phyloP scores from a whole-genome alignment of 257 asterid species.

The Fraxinus quadrangulata region DNA sequence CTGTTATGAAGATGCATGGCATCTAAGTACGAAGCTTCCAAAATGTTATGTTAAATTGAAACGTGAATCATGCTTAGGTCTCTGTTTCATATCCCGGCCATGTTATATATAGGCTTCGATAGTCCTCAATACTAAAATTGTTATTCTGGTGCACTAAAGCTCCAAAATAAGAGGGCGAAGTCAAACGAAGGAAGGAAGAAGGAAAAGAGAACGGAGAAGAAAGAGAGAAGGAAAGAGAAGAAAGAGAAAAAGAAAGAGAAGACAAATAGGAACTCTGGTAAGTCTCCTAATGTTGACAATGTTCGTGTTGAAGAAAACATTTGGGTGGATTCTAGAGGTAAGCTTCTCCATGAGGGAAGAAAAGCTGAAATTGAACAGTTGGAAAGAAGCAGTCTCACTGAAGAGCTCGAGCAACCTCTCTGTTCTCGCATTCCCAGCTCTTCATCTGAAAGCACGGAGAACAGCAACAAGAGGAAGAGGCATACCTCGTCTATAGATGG shows the following conservation, averaged over 20 bases:
- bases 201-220: constrained; percentile 35
- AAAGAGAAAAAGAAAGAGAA: constrained; percentile 31
- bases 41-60: not conserved
- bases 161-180: constrained; percentile 26
- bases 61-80: not conserved
- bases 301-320: constrained; percentile 4
- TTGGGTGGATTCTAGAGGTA: constrained; percentile 21
- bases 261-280: constrained; percentile 23
- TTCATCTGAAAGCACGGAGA: constrained; percentile 76
- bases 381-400: constrained; percentile 66
- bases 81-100: constrained; percentile 23
- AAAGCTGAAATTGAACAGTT: constrained; percentile 53
- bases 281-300: constrained; percentile 16
- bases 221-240: constrained; percentile 25
- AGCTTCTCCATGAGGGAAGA: constrained; percentile 16
- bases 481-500: constrained; percentile 35
- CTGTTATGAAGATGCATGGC: not conserved
- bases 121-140: constrained; percentile 54
- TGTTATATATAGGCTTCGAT: constrained; percentile 37
- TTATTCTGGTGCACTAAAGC: constrained; percentile 84
- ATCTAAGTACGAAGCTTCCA: not conserved
- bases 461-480: constrained; percentile 68
- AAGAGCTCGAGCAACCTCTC: constrained; percentile 54
- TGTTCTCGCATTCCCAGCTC: constrained; percentile 46
- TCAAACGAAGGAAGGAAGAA: constrained; percentile 22